These are phyloP conservation scores for Raphanus sativus DNA, from an alignment of 345 rosid genomes.

Conservation along the genomic window DNA sequence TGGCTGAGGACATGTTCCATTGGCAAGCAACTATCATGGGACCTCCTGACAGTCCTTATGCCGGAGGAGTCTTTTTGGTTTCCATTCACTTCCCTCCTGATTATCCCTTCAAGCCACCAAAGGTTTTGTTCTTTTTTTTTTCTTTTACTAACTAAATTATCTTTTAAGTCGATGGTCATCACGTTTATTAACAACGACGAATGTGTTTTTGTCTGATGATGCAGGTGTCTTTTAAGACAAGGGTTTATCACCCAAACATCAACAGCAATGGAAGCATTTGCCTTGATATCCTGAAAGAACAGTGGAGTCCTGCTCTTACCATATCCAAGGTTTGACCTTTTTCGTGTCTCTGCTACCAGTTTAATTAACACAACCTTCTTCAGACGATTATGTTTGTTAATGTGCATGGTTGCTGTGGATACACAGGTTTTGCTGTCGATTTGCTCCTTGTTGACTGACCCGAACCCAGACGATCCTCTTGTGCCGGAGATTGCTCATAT, in stretches of 20 bases:
- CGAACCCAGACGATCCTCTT: slow-evolving; percentile 93
- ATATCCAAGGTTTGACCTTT: slow-evolving; percentile 33
- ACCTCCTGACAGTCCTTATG: slow-evolving; percentile 51
- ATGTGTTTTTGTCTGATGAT: neutral
- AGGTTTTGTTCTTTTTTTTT: slow-evolving; percentile 27
- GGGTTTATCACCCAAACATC: slow-evolving; percentile 42
- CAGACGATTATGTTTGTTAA: neutral
- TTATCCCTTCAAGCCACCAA: slow-evolving; percentile 68
- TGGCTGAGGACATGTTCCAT: slow-evolving; percentile 63
- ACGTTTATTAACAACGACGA: neutral
- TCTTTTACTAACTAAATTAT: neutral
- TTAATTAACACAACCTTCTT: neutral
- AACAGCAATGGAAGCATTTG: slow-evolving; percentile 42
- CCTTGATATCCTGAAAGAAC: slow-evolving; percentile 40
- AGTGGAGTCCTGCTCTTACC: slow-evolving; percentile 44
- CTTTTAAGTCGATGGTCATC: neutral
- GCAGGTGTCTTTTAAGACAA: slow-evolving; percentile 41
- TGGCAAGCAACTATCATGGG: slow-evolving; percentile 65
- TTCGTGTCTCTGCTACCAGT: neutral
- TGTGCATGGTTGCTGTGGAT: neutral
- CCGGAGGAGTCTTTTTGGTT: slow-evolving; percentile 57
- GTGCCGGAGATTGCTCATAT: slow-evolving; percentile 92
- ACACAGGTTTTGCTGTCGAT: slow-evolving; percentile 81
- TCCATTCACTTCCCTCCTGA: slow-evolving; percentile 54
- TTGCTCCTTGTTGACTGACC: slow-evolving; percentile 89